Evolutionary conservation across 192 early-diverging fungal species (phyloP).

Genomic region (Mortierella antarctica): DNA sequence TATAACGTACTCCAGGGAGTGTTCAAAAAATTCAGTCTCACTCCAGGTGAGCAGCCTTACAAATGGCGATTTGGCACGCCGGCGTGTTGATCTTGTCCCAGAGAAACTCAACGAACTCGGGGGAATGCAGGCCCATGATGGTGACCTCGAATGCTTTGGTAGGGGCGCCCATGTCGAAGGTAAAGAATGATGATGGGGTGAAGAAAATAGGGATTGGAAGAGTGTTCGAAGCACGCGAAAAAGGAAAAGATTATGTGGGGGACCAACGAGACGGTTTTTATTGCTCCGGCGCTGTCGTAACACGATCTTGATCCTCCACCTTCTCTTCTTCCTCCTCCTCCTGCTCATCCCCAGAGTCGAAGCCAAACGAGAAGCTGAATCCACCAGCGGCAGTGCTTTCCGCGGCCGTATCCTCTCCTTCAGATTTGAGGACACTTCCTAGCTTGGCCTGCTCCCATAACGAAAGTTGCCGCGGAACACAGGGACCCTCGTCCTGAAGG

Average conservation of each 20-base stretch:
- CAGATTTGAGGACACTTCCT: background rate
- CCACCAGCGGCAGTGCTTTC: conserved; percentile 9
- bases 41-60: conserved; percentile 21
- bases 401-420: background rate
- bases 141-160: conserved; percentile 25
- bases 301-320: background rate
- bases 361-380: conserved; percentile 42
- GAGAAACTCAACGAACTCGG: conserved; percentile 43
- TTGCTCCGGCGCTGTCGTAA: background rate
- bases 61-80: conserved; percentile 43
- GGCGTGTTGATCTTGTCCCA: conserved; percentile 42
- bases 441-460: conserved; percentile 53
- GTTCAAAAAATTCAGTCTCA: background rate
- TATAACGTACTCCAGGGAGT: background rate
- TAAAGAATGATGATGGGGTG: background rate
- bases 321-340: conserved; percentile 14
- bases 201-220: background rate
- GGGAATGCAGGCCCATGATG: conserved; percentile 19
- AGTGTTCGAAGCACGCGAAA: background rate
- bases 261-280: background rate
- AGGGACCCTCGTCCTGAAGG: background rate
- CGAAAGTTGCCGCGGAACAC: conserved; percentile 20
- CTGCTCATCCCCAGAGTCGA: conserved; percentile 30
- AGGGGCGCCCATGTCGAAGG: conserved; percentile 19
- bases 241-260: background rate